Percentiles rank a stretch among this genome's conserved stretches.
Conservation (phyloP, 768 basidiomycete species). For the Trametes sanguinea region DNA sequence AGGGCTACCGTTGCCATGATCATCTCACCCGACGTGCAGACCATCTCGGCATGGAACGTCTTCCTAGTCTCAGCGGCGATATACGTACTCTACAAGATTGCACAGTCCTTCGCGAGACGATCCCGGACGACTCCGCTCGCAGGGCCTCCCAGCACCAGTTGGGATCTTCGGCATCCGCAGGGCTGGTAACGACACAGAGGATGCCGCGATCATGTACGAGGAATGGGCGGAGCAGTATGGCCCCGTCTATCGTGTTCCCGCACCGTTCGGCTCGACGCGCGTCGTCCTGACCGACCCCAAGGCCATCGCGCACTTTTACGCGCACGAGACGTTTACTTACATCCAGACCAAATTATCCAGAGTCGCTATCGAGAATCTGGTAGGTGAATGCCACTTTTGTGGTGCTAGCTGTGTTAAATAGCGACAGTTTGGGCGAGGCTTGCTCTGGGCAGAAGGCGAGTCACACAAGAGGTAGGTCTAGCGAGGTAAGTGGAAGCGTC, state of each 20-base stretch:
- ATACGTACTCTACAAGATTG: slow-evolving; percentile 25
- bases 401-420: background rate
- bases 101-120: slow-evolving; percentile 17
- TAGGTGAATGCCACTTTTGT: slow-evolving; percentile 16
- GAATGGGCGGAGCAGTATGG: slow-evolving; percentile 53
- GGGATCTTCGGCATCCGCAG: slow-evolving; percentile 44
- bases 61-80: slow-evolving; percentile 1
- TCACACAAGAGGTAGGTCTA: slow-evolving; percentile 41
- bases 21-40: slow-evolving; percentile 4
- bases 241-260: slow-evolving; percentile 44
- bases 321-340: slow-evolving; percentile 52
- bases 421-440: slow-evolving; percentile 35
- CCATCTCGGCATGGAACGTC: slow-evolving; percentile 3
- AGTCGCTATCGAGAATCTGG: slow-evolving; percentile 42
- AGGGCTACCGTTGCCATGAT: background rate
- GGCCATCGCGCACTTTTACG: slow-evolving; percentile 52
- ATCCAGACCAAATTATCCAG: slow-evolving; percentile 38
- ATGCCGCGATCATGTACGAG: slow-evolving; percentile 41
- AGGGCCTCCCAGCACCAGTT: slow-evolving; percentile 45
- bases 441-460: slow-evolving; percentile 46
- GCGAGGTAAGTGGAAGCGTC: background rate
- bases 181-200: slow-evolving; percentile 32
- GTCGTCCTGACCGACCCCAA: slow-evolving; percentile 37
- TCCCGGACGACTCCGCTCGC: slow-evolving; percentile 38
- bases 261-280: slow-evolving; percentile 20